phyloP scores from a whole-genome alignment of 345 rosid genomes.

The Gossypium raimondii region DNA sequence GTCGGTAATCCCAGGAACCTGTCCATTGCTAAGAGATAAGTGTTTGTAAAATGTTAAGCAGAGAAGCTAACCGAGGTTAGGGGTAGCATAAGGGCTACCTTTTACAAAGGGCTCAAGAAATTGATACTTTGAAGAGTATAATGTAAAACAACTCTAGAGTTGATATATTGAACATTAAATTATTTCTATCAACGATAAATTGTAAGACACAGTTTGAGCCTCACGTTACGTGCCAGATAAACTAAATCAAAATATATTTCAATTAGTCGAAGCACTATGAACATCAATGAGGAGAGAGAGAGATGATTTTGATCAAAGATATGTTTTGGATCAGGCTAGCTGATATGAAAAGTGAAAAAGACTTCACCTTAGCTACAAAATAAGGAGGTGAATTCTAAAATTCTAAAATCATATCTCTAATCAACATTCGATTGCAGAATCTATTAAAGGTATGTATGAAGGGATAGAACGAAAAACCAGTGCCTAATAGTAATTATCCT shows the following conservation, averaged over 20 bases:
- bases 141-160: background rate
- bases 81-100: background rate
- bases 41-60: background rate
- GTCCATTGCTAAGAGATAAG: constrained; percentile 17
- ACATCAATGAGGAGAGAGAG: background rate
- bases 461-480: background rate
- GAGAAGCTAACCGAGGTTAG: background rate
- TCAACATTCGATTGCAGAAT: background rate
- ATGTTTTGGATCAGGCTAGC: background rate
- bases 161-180: background rate
- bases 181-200: background rate
- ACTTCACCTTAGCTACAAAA: background rate
- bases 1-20: constrained; percentile 94
- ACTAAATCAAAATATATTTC: background rate
- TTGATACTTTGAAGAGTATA: background rate
- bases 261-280: background rate
- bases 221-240: background rate
- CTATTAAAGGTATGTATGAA: background rate
- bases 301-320: background rate
- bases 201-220: background rate
- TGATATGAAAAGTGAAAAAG: background rate
- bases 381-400: background rate
- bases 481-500: constrained; percentile 3
- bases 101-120: background rate
- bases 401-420: background rate